phyloP scores from a whole-genome alignment of 2,329 filamentous ascomycete species.

The Diaporthe batatas region DNA sequence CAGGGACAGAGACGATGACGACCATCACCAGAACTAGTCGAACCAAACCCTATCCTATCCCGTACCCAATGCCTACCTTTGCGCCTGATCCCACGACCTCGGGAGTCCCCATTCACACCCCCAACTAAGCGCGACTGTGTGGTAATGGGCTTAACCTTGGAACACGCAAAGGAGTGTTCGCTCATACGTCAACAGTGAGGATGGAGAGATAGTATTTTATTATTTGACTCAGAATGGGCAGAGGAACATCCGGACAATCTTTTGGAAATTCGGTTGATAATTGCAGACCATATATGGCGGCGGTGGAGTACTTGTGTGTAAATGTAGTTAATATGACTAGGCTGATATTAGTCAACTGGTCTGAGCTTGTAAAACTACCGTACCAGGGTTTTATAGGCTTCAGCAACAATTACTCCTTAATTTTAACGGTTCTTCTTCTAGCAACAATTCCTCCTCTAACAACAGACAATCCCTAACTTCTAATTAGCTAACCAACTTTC shows the following conservation, averaged over 20 bases:
- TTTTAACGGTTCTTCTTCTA: too few species aligned
- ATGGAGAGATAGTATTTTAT: not conserved
- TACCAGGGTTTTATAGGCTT: too few species aligned
- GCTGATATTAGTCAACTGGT: not conserved
- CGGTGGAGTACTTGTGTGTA: not conserved
- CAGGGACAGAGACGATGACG: not conserved
- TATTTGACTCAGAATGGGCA: not conserved
- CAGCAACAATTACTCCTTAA: too few species aligned
- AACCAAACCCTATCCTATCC: not conserved
- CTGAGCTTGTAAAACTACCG: too few species aligned
- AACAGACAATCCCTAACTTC: too few species aligned
- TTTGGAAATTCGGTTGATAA: too few species aligned
- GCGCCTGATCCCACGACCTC: not conserved
- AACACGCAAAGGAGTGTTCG: not conserved
- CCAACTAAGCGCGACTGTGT: not conserved
- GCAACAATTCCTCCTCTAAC: too few species aligned
- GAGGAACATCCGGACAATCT: not conserved
- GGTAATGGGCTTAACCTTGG: not conserved
- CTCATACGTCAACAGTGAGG: not conserved
- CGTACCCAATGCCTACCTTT: not conserved
- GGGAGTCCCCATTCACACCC: not conserved
- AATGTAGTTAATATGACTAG: too few species aligned
- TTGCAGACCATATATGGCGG: not conserved
- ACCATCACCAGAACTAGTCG: not conserved
- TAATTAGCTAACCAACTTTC: too few species aligned